phyloP scores from a whole-genome alignment of 108 stramenopile species.

The Cylindrotheca fusiformis region DNA sequence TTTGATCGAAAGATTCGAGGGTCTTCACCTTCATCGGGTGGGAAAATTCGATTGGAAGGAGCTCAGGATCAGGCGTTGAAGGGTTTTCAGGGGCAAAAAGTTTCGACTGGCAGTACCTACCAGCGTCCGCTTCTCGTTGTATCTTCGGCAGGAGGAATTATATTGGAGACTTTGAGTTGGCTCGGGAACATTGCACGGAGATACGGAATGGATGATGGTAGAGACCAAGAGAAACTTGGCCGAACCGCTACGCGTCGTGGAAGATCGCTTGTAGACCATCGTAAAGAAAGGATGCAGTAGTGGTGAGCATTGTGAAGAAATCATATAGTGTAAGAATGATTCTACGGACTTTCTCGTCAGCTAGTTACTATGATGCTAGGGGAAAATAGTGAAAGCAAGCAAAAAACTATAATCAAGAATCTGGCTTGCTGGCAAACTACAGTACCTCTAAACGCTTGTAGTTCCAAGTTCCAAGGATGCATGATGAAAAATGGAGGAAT shows the following conservation, averaged over 20 bases:
- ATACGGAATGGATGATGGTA: slow-evolving; percentile 73
- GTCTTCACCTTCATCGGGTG: slow-evolving; percentile 16
- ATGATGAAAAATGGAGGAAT: no score
- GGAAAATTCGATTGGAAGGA: slow-evolving; percentile 80
- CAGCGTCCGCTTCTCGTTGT: slow-evolving; percentile 61
- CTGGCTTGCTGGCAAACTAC: no score
- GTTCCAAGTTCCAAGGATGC: no score
- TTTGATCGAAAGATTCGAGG: slow-evolving; percentile 63
- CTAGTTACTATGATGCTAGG: no score
- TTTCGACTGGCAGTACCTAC: neutral
- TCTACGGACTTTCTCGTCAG: no score
- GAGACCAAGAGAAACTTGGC: slow-evolving; percentile 41
- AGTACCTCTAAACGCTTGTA: no score
- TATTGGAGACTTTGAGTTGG: slow-evolving; percentile 82
- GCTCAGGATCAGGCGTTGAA: slow-evolving; percentile 75
- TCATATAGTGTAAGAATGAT: no score
- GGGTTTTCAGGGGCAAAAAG: slow-evolving; percentile 45
- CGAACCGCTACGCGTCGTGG: slow-evolving; percentile 58
- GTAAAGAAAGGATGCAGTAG: no score
- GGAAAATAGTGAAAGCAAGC: no score
- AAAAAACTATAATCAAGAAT: no score
- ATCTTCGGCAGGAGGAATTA: slow-evolving; percentile 52
- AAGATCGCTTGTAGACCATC: neutral
- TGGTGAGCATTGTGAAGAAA: no score
- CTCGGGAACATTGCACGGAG: slow-evolving; percentile 82